These are phyloP conservation scores for Ogataea pignaliae DNA, from an alignment of 805 yeast genomes.

Conservation along the genomic window DNA sequence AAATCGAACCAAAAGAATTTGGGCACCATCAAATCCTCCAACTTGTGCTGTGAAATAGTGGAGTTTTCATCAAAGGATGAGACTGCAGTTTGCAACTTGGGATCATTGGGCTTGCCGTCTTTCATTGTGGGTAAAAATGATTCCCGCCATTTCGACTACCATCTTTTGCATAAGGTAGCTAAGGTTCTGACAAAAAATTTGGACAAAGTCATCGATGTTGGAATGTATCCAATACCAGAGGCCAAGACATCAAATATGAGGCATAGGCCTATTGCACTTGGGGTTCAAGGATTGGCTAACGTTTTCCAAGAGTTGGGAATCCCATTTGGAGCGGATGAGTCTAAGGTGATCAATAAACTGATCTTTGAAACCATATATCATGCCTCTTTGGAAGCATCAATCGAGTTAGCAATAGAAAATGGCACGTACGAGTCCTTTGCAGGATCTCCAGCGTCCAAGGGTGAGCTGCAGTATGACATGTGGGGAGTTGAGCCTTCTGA, in stretches of 20 bases:
- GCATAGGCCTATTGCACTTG: constrained; percentile 93
- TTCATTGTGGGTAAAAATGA: constrained; percentile 46
- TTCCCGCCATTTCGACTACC: constrained; percentile 54
- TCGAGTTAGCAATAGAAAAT: constrained; percentile 64
- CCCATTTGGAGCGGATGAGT: constrained; percentile 83
- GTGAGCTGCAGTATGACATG: constrained; percentile 78
- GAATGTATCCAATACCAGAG: constrained; percentile 76
- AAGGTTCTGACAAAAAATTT: constrained; percentile 77
- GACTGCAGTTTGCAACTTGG: constrained; percentile 93
- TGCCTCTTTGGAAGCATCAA: constrained; percentile 83
- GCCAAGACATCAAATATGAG: constrained; percentile 73
- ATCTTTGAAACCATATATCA: constrained; percentile 96
- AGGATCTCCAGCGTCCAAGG: constrained; percentile 90
- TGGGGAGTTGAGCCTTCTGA: constrained; percentile 80
- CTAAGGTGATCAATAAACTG: constrained; percentile 70
- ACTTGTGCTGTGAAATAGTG: constrained; percentile 90
- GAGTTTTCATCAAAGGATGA: constrained; percentile 91
- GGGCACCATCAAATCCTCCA: constrained; percentile 90
- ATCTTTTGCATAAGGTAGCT: constrained; percentile 66
- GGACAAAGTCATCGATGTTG: constrained; percentile 79
- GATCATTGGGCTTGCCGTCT: constrained; percentile 83
- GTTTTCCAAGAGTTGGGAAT: constrained; percentile 72
- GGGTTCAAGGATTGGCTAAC: constrained; percentile 98
- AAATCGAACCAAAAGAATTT: constrained; percentile 89
- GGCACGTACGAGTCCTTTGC: constrained; percentile 71